These are phyloP conservation scores for Annulohypoxylon stygium DNA, from an alignment of 495 filamentous ascomycete species.

Conservation along the genomic window DNA sequence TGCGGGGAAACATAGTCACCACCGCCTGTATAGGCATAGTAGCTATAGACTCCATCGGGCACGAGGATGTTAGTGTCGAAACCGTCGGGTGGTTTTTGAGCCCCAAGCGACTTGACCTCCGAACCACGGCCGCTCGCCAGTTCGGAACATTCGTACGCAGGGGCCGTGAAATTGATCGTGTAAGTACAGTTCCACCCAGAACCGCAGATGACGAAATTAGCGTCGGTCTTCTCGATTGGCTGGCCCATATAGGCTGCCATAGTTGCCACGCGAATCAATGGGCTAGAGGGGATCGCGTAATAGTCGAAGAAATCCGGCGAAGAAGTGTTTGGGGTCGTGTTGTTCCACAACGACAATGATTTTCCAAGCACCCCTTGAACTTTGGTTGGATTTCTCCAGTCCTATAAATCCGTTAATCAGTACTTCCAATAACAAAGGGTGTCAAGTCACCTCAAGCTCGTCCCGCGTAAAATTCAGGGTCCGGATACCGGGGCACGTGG, in stretches of 20 bases:
- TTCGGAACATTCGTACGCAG: slow-evolving; percentile 55
- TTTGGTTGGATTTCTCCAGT: slow-evolving; percentile 51
- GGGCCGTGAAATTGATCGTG: slow-evolving; percentile 51
- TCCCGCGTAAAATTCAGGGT: slow-evolving; percentile 55
- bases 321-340: slow-evolving; percentile 35
- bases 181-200: slow-evolving; percentile 57
- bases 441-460: slow-evolving; percentile 44
- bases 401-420: slow-evolving; percentile 34
- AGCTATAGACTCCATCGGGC: slow-evolving; percentile 51
- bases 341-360: slow-evolving; percentile 54
- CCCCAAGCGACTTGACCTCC: slow-evolving; percentile 46
- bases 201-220: slow-evolving; percentile 51
- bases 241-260: slow-evolving; percentile 52
- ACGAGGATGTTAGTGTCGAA: slow-evolving; percentile 52
- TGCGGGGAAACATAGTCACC: slow-evolving; percentile 55
- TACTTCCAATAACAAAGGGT: neutral
- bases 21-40: slow-evolving; percentile 53
- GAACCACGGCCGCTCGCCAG: slow-evolving; percentile 52
- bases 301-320: slow-evolving; percentile 55
- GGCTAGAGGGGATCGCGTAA: slow-evolving; percentile 49
- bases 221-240: slow-evolving; percentile 45
- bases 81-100: slow-evolving; percentile 32
- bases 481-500: slow-evolving; percentile 48
- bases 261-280: slow-evolving; percentile 45
- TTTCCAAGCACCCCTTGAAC: slow-evolving; percentile 49